Base-by-base conservation (phyloP, 352 stramenopile species). In the Phytopythium aichiense region DNA sequence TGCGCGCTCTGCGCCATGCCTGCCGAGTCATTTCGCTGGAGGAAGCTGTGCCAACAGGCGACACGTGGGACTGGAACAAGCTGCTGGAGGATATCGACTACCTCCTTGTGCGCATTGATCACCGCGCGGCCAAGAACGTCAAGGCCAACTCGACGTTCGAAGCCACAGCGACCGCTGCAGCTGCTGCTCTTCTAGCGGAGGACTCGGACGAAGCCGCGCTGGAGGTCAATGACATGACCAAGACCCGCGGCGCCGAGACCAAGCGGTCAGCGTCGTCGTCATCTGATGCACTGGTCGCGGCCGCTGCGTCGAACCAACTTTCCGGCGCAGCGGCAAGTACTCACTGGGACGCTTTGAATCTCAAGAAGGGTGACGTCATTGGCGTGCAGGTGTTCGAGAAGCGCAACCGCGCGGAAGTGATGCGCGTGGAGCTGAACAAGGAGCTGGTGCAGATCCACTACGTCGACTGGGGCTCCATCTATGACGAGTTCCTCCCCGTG, bases 41-140 rank as follows among this genome's bases (percentile, higher is more conserved):
- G 58, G 77, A 88, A 52, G 74, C 74, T 1, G 63, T 92, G 42
- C 83, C 83, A 11, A 92, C 83, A 0, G 80, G 81, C 52, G 83
- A 90, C 55, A 79, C 81, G 33, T 92, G 83, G 83, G 83, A 92
- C 64, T 92, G 83, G 83, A 84, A 72, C 12, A 87, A 92, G 60
- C 63, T 92, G 13, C 60, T 92, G 4, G 78, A 89, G 37, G 83
- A 92, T 50, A 88, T 92, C 51, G 83, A 92, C 53, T 58, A 77
- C 33, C 63, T 91, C 50, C 64, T 92, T 7, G 70, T 84, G 43
- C 73, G 72, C 4, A 74, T 92, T 51, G 83, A 92, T 52, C 65
- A 76, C 30, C 78, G 67, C 33, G 70, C 77, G 22, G 76, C 73
- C 56, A 54, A 70, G 7, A 74, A 78, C 58, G 60, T 61, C 49